phyloP scores from a whole-genome alignment of 1,139 yeast genomes.

The Yamadazyma siamensis region DNA sequence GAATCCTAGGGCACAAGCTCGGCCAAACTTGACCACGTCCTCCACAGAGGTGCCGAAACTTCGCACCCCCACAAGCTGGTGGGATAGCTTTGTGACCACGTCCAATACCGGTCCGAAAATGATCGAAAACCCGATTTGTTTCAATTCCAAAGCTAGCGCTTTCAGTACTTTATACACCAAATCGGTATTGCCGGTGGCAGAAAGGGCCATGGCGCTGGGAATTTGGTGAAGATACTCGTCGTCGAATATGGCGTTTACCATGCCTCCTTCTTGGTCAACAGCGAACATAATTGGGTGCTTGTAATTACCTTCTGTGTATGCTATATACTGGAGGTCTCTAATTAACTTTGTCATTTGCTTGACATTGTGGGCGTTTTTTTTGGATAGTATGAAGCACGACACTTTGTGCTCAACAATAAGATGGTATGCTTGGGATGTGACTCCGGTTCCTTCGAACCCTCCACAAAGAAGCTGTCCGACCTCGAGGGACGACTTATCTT shows the following conservation, averaged over 20 bases:
- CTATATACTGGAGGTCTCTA: conserved; percentile 53
- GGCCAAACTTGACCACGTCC: conserved; percentile 55
- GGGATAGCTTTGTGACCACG: conserved; percentile 56
- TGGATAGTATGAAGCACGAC: conserved; percentile 55
- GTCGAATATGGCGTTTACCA: conserved; percentile 61
- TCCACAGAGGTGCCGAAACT: conserved; percentile 62
- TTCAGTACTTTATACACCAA: conserved; percentile 52
- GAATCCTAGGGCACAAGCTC: conserved; percentile 54
- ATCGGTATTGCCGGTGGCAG: conserved; percentile 52
- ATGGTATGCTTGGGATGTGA: conserved; percentile 54
- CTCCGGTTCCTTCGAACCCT: conserved; percentile 59
- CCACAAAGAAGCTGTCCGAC: conserved; percentile 61
- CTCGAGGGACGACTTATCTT: conserved; percentile 7
- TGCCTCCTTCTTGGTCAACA: conserved; percentile 77
- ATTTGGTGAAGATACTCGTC: conserved; percentile 52
- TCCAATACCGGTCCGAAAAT: conserved; percentile 64
- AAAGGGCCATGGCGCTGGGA: conserved; percentile 66
- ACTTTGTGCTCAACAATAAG: conserved; percentile 53
- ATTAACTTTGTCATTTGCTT: conserved; percentile 50
- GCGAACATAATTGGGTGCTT: conserved; percentile 67
- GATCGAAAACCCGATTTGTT: conserved; percentile 54
- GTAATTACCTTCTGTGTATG: conserved; percentile 48
- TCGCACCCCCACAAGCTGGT: conserved; percentile 58
- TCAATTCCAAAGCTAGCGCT: conserved; percentile 55
- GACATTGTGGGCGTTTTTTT: conserved; percentile 52